Percentiles rank a stretch among this genome's conserved stretches.
Conservation (phyloP, 371 early-diverging fungal species). For the Phascolomyces articulosus region DNA sequence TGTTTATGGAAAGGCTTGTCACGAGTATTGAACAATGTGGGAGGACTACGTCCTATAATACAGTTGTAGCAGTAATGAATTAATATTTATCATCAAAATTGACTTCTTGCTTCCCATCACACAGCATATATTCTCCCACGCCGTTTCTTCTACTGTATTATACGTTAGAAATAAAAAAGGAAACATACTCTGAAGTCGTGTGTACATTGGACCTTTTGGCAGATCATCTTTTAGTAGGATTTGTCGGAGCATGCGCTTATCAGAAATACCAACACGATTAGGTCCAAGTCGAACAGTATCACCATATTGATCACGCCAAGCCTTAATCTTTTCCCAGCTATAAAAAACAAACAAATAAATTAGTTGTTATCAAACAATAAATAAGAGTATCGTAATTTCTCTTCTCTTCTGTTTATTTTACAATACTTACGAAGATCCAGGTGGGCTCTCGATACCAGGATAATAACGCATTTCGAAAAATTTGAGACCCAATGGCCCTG, state of each 20-base stretch:
- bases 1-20: constrained; percentile 35
- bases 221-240: constrained; percentile 24
- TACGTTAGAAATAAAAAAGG: too few relatives aligned
- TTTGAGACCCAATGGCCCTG: constrained; percentile 32
- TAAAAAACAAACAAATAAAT: background rate
- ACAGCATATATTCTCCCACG: too few relatives aligned
- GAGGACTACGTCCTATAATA: constrained; percentile 3
- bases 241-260: constrained; percentile 35
- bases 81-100: too few relatives aligned
- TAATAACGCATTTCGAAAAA: constrained; percentile 20
- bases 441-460: constrained; percentile 20
- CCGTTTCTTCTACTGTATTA: too few relatives aligned
- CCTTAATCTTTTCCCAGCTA: constrained; percentile 9
- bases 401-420: too few relatives aligned
- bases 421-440: constrained; percentile 32
- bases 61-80: too few relatives aligned
- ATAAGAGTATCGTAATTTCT: too few relatives aligned
- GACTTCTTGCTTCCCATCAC: too few relatives aligned
- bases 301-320: constrained; percentile 26
- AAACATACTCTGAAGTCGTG: constrained; percentile 2
- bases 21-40: constrained; percentile 29
- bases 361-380: too few relatives aligned
- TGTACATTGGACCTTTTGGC: constrained; percentile 17
- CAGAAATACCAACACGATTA: constrained; percentile 16
- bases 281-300: constrained; percentile 22